phyloP scores from a whole-genome alignment of 78 protist genomes.

The Mastigamoeba balamuthi region DNA sequence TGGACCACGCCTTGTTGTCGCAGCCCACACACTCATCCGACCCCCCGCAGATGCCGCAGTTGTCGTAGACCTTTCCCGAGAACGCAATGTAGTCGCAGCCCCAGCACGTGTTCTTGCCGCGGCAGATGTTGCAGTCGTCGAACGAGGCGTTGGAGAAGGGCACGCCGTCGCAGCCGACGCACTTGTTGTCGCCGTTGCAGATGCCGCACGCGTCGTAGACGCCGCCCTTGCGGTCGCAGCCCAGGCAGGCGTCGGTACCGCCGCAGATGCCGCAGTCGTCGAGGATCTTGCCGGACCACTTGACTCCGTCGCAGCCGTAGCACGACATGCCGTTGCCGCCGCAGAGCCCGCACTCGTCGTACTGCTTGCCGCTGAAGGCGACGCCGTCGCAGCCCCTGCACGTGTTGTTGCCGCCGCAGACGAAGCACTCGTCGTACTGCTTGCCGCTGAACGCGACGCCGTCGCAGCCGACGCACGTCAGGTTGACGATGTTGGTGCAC shows the following conservation, averaged over 20 bases:
- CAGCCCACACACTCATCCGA: conserved; percentile 38
- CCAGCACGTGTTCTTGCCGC: neutral
- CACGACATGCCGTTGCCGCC: conserved; percentile 9
- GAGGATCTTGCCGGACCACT: neutral
- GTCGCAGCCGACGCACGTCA: conserved; percentile 11
- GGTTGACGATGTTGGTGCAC: too few species aligned
- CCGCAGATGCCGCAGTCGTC: conserved; percentile 54
- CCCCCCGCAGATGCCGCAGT: conserved; percentile 39
- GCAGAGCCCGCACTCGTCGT: conserved; percentile 48
- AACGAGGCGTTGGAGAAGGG: neutral
- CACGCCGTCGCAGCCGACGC: conserved; percentile 13
- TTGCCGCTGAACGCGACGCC: neutral
- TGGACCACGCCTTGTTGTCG: conserved; percentile 4
- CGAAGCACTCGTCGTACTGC: neutral
- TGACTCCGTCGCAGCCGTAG: conserved; percentile 26
- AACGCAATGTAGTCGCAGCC: conserved; percentile 32
- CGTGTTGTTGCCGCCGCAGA: conserved; percentile 21
- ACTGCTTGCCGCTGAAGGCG: neutral
- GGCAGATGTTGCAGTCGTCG: too few species aligned
- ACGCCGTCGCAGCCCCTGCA: conserved; percentile 60
- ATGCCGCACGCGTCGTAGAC: conserved; percentile 5
- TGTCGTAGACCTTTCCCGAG: neutral
- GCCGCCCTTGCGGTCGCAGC: neutral
- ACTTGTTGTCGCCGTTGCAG: conserved; percentile 9
- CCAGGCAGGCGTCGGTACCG: conserved; percentile 28